Evolutionary conservation across 768 basidiomycete species (phyloP).

Genomic region (Tylopilus balloui): DNA sequence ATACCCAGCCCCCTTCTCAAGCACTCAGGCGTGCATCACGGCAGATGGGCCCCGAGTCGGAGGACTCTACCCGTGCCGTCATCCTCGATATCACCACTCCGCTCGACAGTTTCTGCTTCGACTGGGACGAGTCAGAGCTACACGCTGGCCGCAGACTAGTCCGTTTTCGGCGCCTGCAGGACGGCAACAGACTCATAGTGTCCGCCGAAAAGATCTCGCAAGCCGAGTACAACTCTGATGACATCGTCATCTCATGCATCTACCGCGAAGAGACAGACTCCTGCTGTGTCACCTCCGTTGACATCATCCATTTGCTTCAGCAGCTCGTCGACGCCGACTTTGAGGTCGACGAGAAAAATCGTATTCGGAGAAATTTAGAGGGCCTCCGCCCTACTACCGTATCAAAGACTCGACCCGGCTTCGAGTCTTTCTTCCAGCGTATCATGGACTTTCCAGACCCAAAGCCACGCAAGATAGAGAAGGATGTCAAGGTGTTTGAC

Average conservation of each 20-base stretch:
- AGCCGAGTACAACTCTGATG: conserved; percentile 65
- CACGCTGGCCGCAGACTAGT: conserved; percentile 75
- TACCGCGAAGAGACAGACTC: conserved; percentile 71
- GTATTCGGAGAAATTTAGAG: conserved; percentile 92
- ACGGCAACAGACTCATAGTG: conserved; percentile 71
- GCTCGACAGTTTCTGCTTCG: conserved; percentile 49
- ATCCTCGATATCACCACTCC: conserved; percentile 59
- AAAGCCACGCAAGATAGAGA: conserved; percentile 94
- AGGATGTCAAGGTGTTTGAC: conserved; percentile 87
- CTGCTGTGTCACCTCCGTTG: conserved; percentile 92
- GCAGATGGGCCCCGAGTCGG: conserved; percentile 26
- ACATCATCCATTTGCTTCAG: conserved; percentile 91
- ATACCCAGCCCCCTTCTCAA: conserved; percentile 3
- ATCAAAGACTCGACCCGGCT: conserved; percentile 76
- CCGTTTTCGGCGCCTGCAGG: conserved; percentile 75
- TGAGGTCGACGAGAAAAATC: conserved; percentile 93
- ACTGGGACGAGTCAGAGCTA: conserved; percentile 65
- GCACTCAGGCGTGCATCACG: conserved; percentile 24
- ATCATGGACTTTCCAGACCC: conserved; percentile 97
- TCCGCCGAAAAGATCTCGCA: conserved; percentile 73
- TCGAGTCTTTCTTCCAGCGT: conserved; percentile 85
- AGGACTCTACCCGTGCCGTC: conserved; percentile 49
- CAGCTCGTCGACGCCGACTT: conserved; percentile 68
- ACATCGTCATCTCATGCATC: conserved; percentile 92
- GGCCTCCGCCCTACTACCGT: conserved; percentile 88